These are phyloP conservation scores for Aspergillus tanneri DNA, from an alignment of 2,329 filamentous ascomycete species.

Conservation along the genomic window DNA sequence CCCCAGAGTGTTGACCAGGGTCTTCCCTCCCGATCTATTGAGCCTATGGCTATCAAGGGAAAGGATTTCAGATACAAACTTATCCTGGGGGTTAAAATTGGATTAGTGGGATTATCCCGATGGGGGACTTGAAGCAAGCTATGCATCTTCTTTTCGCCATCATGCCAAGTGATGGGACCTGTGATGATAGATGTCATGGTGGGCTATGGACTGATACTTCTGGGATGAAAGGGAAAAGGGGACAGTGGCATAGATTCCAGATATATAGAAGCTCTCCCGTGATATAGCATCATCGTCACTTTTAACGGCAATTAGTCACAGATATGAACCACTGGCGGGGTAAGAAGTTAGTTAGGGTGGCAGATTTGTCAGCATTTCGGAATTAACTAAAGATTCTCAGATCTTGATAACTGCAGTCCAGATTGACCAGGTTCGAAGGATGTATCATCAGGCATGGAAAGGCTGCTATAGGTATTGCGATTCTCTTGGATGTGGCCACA, in stretches of 20 bases:
- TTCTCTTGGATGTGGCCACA: too few species aligned
- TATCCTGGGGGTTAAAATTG: conserved; percentile 62
- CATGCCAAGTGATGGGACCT: conserved; percentile 52
- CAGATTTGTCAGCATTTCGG: not conserved
- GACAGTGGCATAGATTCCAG: not conserved
- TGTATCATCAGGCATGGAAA: too few species aligned
- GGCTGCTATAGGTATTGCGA: too few species aligned
- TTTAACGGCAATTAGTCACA: not conserved
- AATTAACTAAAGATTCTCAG: not conserved
- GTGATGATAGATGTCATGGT: conserved; percentile 27
- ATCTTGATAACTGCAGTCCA: not conserved
- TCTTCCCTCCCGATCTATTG: conserved; percentile 62
- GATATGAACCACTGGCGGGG: not conserved
- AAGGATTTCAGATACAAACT: conserved; percentile 60
- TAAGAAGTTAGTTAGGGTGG: not conserved
- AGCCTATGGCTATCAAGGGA: conserved; percentile 70
- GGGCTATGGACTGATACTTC: not conserved
- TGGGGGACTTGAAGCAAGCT: conserved; percentile 58
- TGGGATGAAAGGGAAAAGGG: not conserved
- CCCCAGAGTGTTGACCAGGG: conserved; percentile 80
- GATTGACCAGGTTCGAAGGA: too few species aligned
- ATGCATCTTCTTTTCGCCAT: conserved; percentile 67
- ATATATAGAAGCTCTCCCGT: not conserved
- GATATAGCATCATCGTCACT: not conserved
- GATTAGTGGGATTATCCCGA: conserved; percentile 64